Base-by-base conservation (phyloP, 176 grass and related monocot species). In the Tuctoria greenei region DNA sequence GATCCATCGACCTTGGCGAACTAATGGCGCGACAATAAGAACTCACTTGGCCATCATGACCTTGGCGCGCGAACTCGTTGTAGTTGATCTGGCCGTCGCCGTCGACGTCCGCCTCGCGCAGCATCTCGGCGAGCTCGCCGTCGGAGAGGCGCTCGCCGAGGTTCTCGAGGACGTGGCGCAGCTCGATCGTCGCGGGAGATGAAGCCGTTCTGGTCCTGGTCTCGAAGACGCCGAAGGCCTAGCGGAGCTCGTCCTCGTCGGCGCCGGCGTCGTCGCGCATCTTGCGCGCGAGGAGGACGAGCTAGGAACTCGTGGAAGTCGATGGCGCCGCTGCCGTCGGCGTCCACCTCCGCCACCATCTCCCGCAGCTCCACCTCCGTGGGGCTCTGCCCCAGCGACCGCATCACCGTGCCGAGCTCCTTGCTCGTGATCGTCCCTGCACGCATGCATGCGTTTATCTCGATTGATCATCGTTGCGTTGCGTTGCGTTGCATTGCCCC, bases 31-130 rank as follows among this genome's bases (percentile, higher is more conserved):
- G n/a, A n/a, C n/a, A n/a, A n/a, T n/a, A n/a, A n/a, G n/a, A n/a
- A 28, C 90, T 82, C 37, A 93, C 93, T 93, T 97, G 76, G 90
- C 76, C 56, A 93, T 79, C 93, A 97, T 97, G 83, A 97, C 72
- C 82, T 88, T 97, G 9, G 83, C n/a, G n/a, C n/a, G n/a, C 83
- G 69, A 97, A 97, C 83, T 97, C 90, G 38, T 68, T 64, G 54
- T 97, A 93, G 83, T 87, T 91, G 88, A 97, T 97, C 80, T 89
- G 90, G 0, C 90, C 90, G 10, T 97, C 90, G 16, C 83, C 87
- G 51, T 97, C 90, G 21, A 34, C 64, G 73, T 97, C 88, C 2
- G 90, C 90, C 75, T 97, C 90, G 27, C 56, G 72, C 25, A 93
- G 78, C 90, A 97, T 90, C 86, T 88, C 88, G n/a, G 71, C 51